Evolutionary conservation across 805 yeast species (phyloP).

Genomic region (Starmerella roubikii): DNA sequence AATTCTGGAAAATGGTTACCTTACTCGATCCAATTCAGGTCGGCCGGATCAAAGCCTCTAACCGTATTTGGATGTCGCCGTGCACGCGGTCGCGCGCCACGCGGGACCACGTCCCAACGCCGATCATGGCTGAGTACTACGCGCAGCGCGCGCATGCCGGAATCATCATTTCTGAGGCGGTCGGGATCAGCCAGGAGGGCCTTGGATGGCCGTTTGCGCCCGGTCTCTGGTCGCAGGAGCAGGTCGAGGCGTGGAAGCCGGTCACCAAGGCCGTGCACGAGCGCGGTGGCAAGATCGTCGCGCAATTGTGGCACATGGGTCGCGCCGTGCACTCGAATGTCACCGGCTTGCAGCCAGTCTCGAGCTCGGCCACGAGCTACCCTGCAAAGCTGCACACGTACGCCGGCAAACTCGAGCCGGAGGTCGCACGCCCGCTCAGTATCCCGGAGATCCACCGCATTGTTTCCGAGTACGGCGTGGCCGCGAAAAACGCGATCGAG

Average conservation of each 20-base stretch:
- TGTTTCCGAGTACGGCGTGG: constrained; percentile 34
- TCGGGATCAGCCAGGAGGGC: constrained; percentile 33
- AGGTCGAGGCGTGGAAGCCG: constrained; percentile 26
- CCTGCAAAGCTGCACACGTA: constrained; percentile 6
- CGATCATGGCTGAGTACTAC: no score
- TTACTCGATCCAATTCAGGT: constrained; percentile 28
- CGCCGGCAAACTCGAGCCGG: constrained; percentile 17
- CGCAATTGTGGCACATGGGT: constrained; percentile 19
- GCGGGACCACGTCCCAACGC: constrained; percentile 29
- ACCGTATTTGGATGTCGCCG: constrained; percentile 38
- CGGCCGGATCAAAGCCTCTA: constrained; percentile 24
- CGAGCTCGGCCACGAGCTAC: constrained; percentile 5
- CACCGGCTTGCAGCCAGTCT: constrained; percentile 8
- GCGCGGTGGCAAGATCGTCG: constrained; percentile 18
- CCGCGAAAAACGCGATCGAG: constrained; percentile 39
- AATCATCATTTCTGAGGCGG: constrained; percentile 44
- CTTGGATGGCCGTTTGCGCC: constrained; percentile 28
- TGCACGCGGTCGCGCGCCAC: constrained; percentile 34
- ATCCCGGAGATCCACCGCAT: constrained; percentile 32
- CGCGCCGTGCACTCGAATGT: constrained; percentile 10
- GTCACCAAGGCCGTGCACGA: constrained; percentile 24
- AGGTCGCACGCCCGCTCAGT: constrained; percentile 29
- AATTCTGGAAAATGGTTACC: no score
- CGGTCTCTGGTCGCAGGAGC: constrained; percentile 23
- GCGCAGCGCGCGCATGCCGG: no score